Conservation (phyloP, 2,329 filamentous ascomycete genomes). For the Exophiala mesophila region DNA sequence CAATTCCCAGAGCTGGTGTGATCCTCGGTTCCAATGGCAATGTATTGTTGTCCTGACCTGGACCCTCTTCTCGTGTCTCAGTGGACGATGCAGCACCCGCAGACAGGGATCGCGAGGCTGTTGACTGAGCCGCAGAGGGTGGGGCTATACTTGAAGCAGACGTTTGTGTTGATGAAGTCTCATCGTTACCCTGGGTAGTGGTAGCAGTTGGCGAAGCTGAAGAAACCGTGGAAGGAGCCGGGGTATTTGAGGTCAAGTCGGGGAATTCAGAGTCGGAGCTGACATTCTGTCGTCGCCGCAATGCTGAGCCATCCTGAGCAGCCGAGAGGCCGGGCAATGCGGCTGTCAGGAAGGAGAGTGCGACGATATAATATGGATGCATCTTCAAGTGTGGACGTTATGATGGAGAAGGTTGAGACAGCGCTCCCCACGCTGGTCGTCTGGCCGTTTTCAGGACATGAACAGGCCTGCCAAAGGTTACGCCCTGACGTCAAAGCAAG, state of each 20-base stretch:
- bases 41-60: conserved; percentile 5
- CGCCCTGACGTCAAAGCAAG: conserved; percentile 12
- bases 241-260: conserved; percentile 8
- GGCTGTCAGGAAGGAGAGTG: conserved; percentile 11
- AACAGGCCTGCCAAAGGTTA: conserved; percentile 7
- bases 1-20: conserved; percentile 75
- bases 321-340: conserved; percentile 2
- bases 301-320: not conserved
- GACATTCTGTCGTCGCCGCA: conserved; percentile 15
- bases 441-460: conserved; percentile 6
- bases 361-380: conserved; percentile 7
- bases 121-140: not conserved
- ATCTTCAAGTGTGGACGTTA: conserved; percentile 8
- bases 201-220: conserved; percentile 6
- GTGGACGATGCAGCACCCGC: conserved; percentile 10
- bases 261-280: conserved; percentile 10
- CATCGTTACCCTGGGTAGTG: too few relatives aligned
- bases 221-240: conserved; percentile 3
- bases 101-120: conserved; percentile 5
- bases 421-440: conserved; percentile 2
- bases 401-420: not conserved
- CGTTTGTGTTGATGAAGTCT: conserved; percentile 3
- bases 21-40: conserved; percentile 70
- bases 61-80: conserved; percentile 3
- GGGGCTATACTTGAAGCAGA: conserved; percentile 4